phyloP scores from a whole-genome alignment of 2,329 filamentous ascomycete species.

The Aureobasidium sp. region DNA sequence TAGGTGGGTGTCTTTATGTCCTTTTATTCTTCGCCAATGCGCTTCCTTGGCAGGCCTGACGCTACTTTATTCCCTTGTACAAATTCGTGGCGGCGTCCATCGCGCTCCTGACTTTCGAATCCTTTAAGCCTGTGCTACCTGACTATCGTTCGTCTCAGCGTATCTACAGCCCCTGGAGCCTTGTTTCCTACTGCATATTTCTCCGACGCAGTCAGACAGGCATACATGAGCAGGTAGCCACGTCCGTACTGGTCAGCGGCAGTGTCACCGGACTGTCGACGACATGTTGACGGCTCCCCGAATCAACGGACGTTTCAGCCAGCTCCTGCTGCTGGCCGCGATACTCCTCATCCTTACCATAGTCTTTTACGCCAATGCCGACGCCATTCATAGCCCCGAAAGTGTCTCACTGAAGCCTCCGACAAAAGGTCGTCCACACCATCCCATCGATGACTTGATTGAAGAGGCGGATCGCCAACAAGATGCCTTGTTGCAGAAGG shows the following conservation, averaged over 20 bases:
- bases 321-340: constrained; percentile 9
- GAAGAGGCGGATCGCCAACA: constrained; percentile 29
- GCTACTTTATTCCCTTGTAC: background rate
- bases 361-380: constrained; percentile 3
- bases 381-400: background rate
- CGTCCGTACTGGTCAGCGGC: background rate
- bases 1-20: background rate
- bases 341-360: background rate
- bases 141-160: background rate
- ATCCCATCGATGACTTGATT: constrained; percentile 36
- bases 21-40: background rate
- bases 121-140: background rate
- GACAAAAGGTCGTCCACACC: constrained; percentile 17
- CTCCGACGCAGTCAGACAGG: background rate
- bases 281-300: constrained; percentile 10
- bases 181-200: background rate
- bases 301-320: constrained; percentile 10
- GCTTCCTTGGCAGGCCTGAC: background rate
- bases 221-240: background rate
- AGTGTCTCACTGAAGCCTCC: background rate
- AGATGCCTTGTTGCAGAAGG: constrained; percentile 28
- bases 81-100: constrained; percentile 2
- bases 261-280: background rate
- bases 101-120: background rate
- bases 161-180: background rate